Evolutionary conservation across 345 rosid genomes (phyloP), one percentile per base, ranked within the genome.

Genomic region (Salix dunnii): DNA sequence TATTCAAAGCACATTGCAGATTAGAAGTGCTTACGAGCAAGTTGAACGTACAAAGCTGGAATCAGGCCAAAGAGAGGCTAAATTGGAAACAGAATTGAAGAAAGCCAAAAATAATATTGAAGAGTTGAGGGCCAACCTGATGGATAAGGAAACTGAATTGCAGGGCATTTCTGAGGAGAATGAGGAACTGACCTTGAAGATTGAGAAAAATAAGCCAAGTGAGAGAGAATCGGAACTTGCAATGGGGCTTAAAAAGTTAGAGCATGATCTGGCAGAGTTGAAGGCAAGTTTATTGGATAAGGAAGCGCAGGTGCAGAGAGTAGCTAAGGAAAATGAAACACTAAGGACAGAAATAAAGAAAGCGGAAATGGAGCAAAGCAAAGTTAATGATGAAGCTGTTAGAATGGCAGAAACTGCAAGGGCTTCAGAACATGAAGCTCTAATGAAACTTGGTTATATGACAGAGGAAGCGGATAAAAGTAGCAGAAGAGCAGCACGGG

Each of bases 131-230:
- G 93, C 89, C 14, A 87, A 82, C 49, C 79, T 93, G 71, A 87
- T 93, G 96, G 96, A 91, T 61, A 96, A 91, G 83, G 98, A 96
- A 82, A 84, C 90, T 49, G 94, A 89, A 80, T 73, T 91, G 79
- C 92, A 89, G 74, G 85, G 90, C 13, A 71, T 90, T 61, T 83
- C 92, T 8, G 91, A 91, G 85, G 96, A 96, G 87, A 96, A 87
- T 67, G 91, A 89, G 79, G 81, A 81, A 72, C 79, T 90, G 74
- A 89, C 76, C 79, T 16, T 67, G 83, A 89, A 87, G 81, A 76
- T 83, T 40, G 77, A 83, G 77, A 83, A 85, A 74, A 82, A 83
- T 27, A 82, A 73, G 67, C 68, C 79, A 17, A 86, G 61, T 62
- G 85, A 82, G 73, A 84, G 63, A 70, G 92, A 89, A 69, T 58